Base-by-base conservation (phyloP, 2,329 filamentous ascomycete genomes). In the Chrysoporthe cubensis region DNA sequence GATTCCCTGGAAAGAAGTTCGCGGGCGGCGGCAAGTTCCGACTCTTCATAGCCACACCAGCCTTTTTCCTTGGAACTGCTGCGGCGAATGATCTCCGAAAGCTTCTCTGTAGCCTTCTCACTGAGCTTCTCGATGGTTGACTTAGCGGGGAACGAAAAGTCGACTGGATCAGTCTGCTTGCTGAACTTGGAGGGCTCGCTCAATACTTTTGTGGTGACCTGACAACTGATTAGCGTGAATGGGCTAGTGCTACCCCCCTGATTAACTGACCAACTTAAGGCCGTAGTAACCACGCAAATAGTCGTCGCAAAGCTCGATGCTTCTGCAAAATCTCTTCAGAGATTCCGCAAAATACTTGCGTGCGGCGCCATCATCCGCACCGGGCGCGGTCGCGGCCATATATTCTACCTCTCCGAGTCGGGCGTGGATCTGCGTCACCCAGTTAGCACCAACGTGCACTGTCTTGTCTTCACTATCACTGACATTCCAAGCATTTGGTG, bases 401-500 rank as follows among this genome's bases (percentile, higher is more conserved):
- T 93, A 93, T 52, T 91, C 83, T 43, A 97, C 80, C 78, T 98
- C 96, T 18, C 94, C 96, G 37, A 97, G 80, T 61, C 91, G 89
- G 62, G 94, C 94, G 78, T 97, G 94, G 71, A 97, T 88, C 91
- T 96, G 75, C 44, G 21, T 32, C 14, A 14, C 14, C 42, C 42
- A 43, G 9, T 70, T 21, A 70, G 59, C 48, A 26, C 14, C 6
- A 5, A 52, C 61, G 56, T 66, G 62, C 50, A 71, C 80, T 71
- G 80, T 66, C 43, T 46, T 69, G n/a, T 37, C 5, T 5, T 16
- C 14, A 26, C 18, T 44, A 16, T 18, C 40, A 78, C 91, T 77
- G 78, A 96, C 92, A 82, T 97, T 98, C 94, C 96, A 99, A 26
- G 95, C 93, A 81, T 97, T 97, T 4, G 96, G 95, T 64, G 89